Conservation (phyloP, 1,139 yeast species). For the Zygosaccharomyces sapae region DNA sequence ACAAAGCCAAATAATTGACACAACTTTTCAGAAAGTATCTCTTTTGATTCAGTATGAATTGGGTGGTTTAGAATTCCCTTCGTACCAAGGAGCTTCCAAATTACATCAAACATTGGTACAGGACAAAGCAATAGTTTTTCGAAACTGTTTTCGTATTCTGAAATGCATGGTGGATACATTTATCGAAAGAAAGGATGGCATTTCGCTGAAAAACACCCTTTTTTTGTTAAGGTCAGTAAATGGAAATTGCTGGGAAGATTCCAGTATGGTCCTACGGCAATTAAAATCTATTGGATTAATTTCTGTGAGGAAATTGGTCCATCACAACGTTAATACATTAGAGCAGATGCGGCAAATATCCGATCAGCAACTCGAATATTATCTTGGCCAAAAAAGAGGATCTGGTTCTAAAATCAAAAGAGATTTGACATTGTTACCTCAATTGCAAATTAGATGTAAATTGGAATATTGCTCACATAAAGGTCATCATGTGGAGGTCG, state of each 20-base stretch:
- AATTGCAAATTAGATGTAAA: conserved; percentile 23
- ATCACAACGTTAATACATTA: conserved; percentile 36
- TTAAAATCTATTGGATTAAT: conserved; percentile 44
- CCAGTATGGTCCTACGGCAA: conserved; percentile 43
- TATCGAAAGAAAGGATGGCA: conserved; percentile 40
- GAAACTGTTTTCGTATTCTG: conserved; percentile 41
- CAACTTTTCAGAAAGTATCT: conserved; percentile 37
- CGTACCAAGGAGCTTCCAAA: conserved; percentile 40
- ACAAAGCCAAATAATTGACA: conserved; percentile 27
- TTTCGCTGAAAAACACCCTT: conserved; percentile 39
- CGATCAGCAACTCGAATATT: conserved; percentile 39
- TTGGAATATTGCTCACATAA: conserved; percentile 13
- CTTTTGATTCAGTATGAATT: conserved; percentile 45
- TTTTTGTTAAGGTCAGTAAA: conserved; percentile 39
- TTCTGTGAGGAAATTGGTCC: conserved; percentile 39
- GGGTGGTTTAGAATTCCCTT: conserved; percentile 46
- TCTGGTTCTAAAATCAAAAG: conserved; percentile 37
- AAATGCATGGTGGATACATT: conserved; percentile 45
- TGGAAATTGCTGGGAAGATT: conserved; percentile 49
- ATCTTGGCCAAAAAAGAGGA: conserved; percentile 41
- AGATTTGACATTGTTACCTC: conserved; percentile 36
- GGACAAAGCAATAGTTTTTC: conserved; percentile 42
- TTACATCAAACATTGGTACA: conserved; percentile 40
- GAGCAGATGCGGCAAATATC: conserved; percentile 34
- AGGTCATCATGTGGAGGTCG: conserved; percentile 14